A percentile compares a stretch with the other conserved stretches of the same genome.
phyloP scores from a whole-genome alignment of 805 yeast genomes.

The Metschnikowia corniflorae region DNA sequence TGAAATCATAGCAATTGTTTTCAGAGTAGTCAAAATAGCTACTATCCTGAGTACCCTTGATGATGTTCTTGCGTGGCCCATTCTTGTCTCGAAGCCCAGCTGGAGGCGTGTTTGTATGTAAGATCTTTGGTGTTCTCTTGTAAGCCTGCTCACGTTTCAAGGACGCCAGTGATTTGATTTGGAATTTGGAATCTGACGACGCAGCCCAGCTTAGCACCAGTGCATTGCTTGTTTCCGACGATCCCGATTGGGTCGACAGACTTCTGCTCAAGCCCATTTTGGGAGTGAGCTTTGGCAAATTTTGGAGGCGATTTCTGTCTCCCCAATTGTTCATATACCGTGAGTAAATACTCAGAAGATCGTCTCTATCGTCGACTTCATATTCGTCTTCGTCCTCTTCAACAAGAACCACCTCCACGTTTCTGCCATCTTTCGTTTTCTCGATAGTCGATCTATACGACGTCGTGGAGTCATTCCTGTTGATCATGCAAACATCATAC shows the following conservation, averaged over 20 bases:
- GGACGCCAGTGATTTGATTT: conserved; percentile 12
- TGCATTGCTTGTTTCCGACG: conserved; percentile 14
- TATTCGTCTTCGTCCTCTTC: conserved; percentile 34
- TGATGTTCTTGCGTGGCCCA: background rate
- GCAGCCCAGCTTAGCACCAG: conserved; percentile 18
- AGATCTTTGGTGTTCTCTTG: background rate
- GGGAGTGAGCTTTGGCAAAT: background rate
- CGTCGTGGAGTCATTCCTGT: conserved; percentile 31
- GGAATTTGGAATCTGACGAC: conserved; percentile 17
- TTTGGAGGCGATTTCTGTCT: background rate
- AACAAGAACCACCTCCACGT: conserved; percentile 42
- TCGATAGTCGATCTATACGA: conserved; percentile 42
- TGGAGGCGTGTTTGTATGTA: background rate
- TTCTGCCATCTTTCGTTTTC: conserved; percentile 33
- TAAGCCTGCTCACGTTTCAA: conserved; percentile 6
- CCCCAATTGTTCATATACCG: conserved; percentile 27
- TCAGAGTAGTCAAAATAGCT: conserved; percentile 35
- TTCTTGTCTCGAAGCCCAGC: background rate
- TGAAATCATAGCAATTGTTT: conserved; percentile 33
- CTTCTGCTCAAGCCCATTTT: conserved; percentile 1
- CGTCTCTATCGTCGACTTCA: conserved; percentile 22
- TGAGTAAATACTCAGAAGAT: conserved; percentile 40
- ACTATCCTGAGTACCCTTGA: conserved; percentile 14
- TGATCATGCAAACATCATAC: conserved; percentile 36
- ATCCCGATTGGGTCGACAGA: conserved; percentile 7